These are phyloP conservation scores for Sporothrix brasiliensis DNA, from an alignment of 2,329 filamentous ascomycete genomes.

Conservation along the genomic window DNA sequence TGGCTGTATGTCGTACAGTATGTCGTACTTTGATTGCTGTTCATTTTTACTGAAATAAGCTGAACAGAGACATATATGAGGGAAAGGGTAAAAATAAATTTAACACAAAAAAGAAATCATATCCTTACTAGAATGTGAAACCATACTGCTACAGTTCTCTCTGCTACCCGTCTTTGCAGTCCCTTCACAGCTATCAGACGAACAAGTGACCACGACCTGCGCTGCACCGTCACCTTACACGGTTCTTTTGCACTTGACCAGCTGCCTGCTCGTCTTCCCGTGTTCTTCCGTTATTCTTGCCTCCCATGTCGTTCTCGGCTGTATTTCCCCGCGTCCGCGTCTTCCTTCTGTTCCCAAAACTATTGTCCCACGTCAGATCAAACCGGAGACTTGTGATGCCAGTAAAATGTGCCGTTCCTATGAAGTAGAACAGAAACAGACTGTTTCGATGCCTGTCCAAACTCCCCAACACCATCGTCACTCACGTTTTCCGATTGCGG, in stretches of 20 bases:
- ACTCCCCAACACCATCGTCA: neutral
- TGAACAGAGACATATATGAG: neutral
- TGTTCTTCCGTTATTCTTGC: neutral
- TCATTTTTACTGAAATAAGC: neutral
- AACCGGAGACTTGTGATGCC: slow-evolving; percentile 1
- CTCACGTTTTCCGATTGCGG: no score
- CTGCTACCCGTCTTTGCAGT: neutral
- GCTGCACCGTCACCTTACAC: neutral
- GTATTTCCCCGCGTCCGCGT: neutral
- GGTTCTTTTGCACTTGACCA: neutral
- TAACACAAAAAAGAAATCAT: neutral
- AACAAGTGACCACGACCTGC: neutral
- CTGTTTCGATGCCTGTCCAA: neutral
- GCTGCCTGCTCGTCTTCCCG: neutral
- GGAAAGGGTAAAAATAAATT: neutral
- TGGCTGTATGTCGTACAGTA: no score
- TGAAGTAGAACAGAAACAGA: neutral
- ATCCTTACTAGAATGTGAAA: neutral
- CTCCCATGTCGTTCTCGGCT: neutral
- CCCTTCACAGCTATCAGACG: neutral
- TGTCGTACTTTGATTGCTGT: no score
- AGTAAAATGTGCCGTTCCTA: neutral
- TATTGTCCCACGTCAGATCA: slow-evolving; percentile 11
- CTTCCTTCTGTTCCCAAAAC: neutral
- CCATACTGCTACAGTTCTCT: neutral